A percentile compares a stretch with the other conserved stretches of the same genome.
Conservation (phyloP, 2,329 filamentous ascomycete genomes). For the Incumbomyces delicatus region DNA sequence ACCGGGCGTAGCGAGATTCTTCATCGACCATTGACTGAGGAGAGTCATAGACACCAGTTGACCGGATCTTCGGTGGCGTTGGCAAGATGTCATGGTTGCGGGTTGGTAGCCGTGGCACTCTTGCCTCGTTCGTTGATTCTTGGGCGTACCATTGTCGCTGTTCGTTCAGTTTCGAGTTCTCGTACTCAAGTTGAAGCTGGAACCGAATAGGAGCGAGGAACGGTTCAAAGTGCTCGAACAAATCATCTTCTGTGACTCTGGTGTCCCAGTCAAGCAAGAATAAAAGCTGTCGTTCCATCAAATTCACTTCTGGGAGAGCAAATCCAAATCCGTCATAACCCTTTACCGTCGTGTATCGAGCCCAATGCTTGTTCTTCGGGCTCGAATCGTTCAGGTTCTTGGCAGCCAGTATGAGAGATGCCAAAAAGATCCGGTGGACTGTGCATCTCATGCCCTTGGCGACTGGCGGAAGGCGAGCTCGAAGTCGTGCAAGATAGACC, state of each 20-base stretch:
- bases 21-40: constrained; percentile 25
- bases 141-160: constrained; percentile 26
- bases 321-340: constrained; percentile 75
- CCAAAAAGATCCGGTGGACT: constrained; percentile 90
- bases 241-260: constrained; percentile 71
- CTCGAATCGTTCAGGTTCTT: constrained; percentile 99
- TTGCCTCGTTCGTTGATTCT: constrained; percentile 16
- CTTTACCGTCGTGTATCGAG: constrained; percentile 73
- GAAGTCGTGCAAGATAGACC: constrained; percentile 81
- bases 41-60: constrained; percentile 23
- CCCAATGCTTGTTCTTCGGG: constrained; percentile 99
- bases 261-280: constrained; percentile 93
- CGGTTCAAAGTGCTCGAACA: constrained; percentile 75
- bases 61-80: constrained; percentile 13
- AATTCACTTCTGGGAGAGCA: constrained; percentile 88
- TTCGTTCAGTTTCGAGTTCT: constrained; percentile 34
- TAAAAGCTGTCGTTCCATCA: constrained; percentile 98
- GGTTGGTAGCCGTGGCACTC: constrained; percentile 11
- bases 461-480: constrained; percentile 76
- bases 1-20: constrained; percentile 23
- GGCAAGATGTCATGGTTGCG: constrained; percentile 10
- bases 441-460: constrained; percentile 95
- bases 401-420: constrained; percentile 54
- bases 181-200: constrained; percentile 44
- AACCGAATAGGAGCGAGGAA: constrained; percentile 79